These are phyloP conservation scores for Xylaria grammica DNA, from an alignment of 495 filamentous ascomycete species.

Conservation along the genomic window DNA sequence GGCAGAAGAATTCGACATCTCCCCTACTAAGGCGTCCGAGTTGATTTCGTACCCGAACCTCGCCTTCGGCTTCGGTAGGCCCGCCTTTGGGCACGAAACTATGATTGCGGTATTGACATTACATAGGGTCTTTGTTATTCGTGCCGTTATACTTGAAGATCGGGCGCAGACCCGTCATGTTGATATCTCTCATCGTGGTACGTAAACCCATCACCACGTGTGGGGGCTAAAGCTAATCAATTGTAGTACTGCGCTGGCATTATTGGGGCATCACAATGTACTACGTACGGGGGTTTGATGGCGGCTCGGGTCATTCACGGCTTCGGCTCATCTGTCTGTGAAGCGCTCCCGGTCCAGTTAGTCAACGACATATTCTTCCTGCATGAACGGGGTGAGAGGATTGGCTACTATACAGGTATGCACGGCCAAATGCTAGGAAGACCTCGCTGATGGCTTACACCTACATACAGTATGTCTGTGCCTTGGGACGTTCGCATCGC, in stretches of 20 bases:
- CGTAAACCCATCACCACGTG: constrained; percentile 19
- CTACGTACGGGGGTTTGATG: constrained; percentile 59
- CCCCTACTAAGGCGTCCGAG: constrained; percentile 56
- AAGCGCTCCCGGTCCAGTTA: constrained; percentile 66
- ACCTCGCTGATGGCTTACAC: not conserved
- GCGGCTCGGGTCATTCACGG: constrained; percentile 58
- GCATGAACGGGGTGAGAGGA: constrained; percentile 62
- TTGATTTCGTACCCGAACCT: constrained; percentile 68
- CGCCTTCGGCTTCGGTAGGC: constrained; percentile 63
- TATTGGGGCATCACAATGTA: constrained; percentile 60
- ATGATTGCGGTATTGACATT: constrained; percentile 16
- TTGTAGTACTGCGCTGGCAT: constrained; percentile 60
- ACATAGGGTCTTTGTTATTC: constrained; percentile 58
- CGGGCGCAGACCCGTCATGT: constrained; percentile 63
- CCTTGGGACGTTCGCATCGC: constrained; percentile 61
- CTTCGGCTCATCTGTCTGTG: constrained; percentile 65
- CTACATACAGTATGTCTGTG: constrained; percentile 58
- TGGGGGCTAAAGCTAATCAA: not conserved
- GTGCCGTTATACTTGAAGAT: constrained; percentile 67
- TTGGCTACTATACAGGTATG: constrained; percentile 64
- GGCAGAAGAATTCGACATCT: constrained; percentile 58
- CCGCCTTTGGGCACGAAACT: not conserved
- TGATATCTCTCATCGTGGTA: constrained; percentile 58
- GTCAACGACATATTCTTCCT: constrained; percentile 73
- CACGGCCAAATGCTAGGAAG: not conserved